These are phyloP conservation scores for Kodamaea hsintzibuensis DNA, from an alignment of 805 yeast species.

Conservation along the genomic window DNA sequence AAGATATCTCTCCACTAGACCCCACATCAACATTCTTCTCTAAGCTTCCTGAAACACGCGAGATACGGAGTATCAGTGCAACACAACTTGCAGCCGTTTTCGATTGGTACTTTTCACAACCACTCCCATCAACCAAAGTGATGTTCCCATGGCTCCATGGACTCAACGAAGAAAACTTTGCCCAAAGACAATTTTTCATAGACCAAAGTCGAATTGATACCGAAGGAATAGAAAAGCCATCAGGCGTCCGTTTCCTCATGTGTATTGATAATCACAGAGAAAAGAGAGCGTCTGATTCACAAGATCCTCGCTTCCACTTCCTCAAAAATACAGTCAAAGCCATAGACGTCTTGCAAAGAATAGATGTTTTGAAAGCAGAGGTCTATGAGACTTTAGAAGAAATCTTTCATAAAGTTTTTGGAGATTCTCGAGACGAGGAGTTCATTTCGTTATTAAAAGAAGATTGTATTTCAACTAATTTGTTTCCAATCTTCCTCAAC, in stretches of 20 bases:
- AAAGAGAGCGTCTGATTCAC: conserved; percentile 1
- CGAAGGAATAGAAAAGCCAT: conserved; percentile 21
- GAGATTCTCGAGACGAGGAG: conserved; percentile 24
- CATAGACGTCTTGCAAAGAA: conserved; percentile 52
- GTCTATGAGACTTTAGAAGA: conserved; percentile 23
- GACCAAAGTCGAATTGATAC: conserved; percentile 23
- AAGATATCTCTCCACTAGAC: conserved; percentile 6
- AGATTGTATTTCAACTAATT: conserved; percentile 45
- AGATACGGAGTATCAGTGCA: conserved; percentile 5
- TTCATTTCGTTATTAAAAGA: conserved; percentile 29
- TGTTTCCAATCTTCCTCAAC: conserved; percentile 54
- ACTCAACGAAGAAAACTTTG: conserved; percentile 54
- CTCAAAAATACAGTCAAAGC: conserved; percentile 57
- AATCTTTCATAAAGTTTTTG: conserved; percentile 17
- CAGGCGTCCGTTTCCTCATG: conserved; percentile 40
- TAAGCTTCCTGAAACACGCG: neutral
- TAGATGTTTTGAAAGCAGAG: conserved; percentile 44
- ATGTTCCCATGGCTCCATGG: conserved; percentile 96
- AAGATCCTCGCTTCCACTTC: neutral
- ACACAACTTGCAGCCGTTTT: conserved; percentile 24
- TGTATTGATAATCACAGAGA: conserved; percentile 21
- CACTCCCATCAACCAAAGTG: conserved; percentile 58
- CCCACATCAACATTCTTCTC: conserved; percentile 8
- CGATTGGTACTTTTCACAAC: conserved; percentile 38
- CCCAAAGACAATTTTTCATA: conserved; percentile 50